Evolutionary conservation across 352 stramenopile species (phyloP).

Genomic region (Phytophthora tubulina): DNA sequence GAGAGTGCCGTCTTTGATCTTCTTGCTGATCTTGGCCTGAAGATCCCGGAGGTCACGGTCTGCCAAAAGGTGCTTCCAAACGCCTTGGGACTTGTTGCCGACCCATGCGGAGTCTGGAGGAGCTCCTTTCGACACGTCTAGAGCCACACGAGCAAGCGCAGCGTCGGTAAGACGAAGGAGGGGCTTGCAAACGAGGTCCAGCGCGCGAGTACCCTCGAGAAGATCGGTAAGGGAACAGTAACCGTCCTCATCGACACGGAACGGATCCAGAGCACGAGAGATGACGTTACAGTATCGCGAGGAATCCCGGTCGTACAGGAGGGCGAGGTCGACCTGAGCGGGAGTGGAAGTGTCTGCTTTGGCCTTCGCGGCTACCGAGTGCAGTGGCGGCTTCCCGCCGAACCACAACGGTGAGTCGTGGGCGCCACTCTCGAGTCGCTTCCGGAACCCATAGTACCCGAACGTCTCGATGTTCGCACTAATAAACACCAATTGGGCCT

Average conservation of each 20-base stretch:
- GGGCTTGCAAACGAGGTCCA: background rate
- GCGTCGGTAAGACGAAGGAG: background rate
- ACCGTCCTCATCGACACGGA: background rate
- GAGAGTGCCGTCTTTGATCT: too few species aligned
- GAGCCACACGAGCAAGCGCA: background rate
- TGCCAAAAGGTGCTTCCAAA: background rate
- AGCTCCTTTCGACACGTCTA: background rate
- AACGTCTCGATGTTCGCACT: conserved; percentile 5
- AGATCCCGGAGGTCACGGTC: background rate
- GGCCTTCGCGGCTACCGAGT: too few species aligned
- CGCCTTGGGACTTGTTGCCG: background rate
- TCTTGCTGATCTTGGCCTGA: too few species aligned
- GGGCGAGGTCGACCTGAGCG: background rate
- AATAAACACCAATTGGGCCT: background rate
- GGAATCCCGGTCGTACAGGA: background rate
- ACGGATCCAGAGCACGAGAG: background rate
- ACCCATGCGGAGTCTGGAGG: background rate
- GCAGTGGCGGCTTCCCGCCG: too few species aligned
- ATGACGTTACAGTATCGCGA: background rate
- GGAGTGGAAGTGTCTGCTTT: background rate
- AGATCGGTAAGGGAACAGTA: background rate
- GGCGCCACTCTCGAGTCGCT: background rate
- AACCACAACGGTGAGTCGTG: too few species aligned
- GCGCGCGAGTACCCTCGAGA: background rate
- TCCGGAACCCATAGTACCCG: conserved; percentile 5